phyloP scores from a whole-genome alignment of 768 basidiomycete genomes.

The Imleria badia region DNA sequence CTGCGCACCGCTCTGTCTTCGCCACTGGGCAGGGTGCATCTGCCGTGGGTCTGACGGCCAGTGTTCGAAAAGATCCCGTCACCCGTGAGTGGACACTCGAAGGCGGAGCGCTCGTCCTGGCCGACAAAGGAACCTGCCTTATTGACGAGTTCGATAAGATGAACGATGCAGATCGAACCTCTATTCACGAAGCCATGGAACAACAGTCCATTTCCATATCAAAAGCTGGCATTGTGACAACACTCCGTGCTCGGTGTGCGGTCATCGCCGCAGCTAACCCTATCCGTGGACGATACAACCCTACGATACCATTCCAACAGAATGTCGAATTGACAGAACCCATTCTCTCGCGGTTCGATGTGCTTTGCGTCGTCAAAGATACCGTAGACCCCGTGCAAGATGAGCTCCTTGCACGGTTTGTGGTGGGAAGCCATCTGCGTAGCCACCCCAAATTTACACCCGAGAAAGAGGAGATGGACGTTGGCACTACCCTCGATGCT shows the following conservation, averaged over 20 bases:
- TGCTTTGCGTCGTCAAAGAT: slow-evolving; percentile 97
- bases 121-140: slow-evolving; percentile 95
- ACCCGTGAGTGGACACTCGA: slow-evolving; percentile 99
- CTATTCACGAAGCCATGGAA: slow-evolving; percentile 99
- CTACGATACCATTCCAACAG: slow-evolving; percentile 96
- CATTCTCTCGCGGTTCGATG: slow-evolving; percentile 96
- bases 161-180: slow-evolving; percentile 97
- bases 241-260: slow-evolving; percentile 94
- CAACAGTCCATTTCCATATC: slow-evolving; percentile 99
- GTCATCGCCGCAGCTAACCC: slow-evolving; percentile 99
- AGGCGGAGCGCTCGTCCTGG: slow-evolving; percentile 96
- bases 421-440: slow-evolving; percentile 94
- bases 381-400: slow-evolving; percentile 96
- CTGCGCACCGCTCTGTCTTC: slow-evolving; percentile 95
- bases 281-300: slow-evolving; percentile 95
- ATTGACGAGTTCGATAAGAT: slow-evolving; percentile 99
- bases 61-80: slow-evolving; percentile 97
- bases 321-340: slow-evolving; percentile 99
- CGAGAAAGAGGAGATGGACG: slow-evolving; percentile 87
- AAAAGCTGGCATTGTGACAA: slow-evolving; percentile 98
- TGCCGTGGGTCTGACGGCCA: slow-evolving; percentile 97
- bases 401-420: slow-evolving; percentile 93
- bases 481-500: slow-evolving; percentile 84
- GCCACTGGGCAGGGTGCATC: slow-evolving; percentile 98
- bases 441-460: slow-evolving; percentile 92